Evolutionary conservation across 805 yeast genomes (phyloP).

Genomic region (Kuraishia molischiana): DNA sequence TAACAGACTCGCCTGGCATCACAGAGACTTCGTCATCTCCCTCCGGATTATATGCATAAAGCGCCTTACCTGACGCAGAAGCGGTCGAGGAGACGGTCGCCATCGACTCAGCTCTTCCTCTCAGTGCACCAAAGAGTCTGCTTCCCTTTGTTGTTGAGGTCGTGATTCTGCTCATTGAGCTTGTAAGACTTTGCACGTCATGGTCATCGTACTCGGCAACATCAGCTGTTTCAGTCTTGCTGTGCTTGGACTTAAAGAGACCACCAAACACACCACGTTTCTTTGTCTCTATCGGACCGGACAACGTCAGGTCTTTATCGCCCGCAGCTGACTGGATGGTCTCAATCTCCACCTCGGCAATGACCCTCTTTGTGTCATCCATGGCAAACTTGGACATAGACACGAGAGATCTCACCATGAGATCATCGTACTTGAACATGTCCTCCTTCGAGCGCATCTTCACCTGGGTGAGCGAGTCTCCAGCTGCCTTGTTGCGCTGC

Average conservation of each 20-base stretch:
- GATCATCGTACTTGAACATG: constrained; percentile 34
- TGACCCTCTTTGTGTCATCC: constrained; percentile 66
- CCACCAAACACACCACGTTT: constrained; percentile 47
- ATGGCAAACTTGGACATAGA: constrained; percentile 53
- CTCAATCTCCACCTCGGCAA: constrained; percentile 81
- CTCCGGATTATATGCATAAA: constrained; percentile 55
- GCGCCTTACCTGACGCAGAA: constrained; percentile 34
- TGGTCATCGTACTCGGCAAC: constrained; percentile 9
- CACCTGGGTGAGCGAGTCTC: constrained; percentile 22
- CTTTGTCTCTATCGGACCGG: constrained; percentile 38
- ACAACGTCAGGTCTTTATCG: constrained; percentile 57
- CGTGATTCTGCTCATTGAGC: constrained; percentile 17
- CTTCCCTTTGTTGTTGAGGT: constrained; percentile 11
- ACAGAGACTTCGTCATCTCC: constrained; percentile 73
- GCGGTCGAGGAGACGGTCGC: constrained; percentile 4
- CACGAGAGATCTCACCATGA: constrained; percentile 40
- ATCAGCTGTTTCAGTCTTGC: constrained; percentile 2
- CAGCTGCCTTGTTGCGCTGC: constrained; percentile 22
- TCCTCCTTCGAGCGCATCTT: constrained; percentile 29
- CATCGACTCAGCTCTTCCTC: constrained; percentile 13
- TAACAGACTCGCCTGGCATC: constrained; percentile 48
- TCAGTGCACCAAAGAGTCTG: constrained; percentile 26
- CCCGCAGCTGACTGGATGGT: constrained; percentile 81
- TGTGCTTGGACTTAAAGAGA: constrained; percentile 8
- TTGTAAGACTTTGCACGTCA: constrained; percentile 16